Evolutionary conservation across 768 basidiomycete genomes (phyloP).

Genomic region (Pulveroboletus sp.): DNA sequence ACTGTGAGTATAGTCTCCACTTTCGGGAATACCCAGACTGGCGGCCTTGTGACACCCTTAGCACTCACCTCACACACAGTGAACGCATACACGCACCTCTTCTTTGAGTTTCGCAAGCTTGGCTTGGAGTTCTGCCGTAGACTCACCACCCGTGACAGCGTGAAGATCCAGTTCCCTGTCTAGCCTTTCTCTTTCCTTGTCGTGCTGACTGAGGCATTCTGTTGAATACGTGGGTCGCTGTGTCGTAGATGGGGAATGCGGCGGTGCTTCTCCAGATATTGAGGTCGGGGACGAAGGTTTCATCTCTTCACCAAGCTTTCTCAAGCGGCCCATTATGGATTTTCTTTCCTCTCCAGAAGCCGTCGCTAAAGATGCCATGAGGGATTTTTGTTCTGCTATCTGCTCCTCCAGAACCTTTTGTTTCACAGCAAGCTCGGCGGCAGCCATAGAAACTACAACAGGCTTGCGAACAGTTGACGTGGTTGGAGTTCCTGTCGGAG

Average conservation of each 20-base stretch:
- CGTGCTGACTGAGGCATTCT: slow-evolving; percentile 40
- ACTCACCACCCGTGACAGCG: slow-evolving; percentile 41
- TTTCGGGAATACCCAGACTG: slow-evolving; percentile 63
- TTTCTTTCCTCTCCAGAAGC: slow-evolving; percentile 73
- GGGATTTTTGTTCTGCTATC: slow-evolving; percentile 82
- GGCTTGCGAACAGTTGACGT: slow-evolving; percentile 35
- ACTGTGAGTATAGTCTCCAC: slow-evolving; percentile 32
- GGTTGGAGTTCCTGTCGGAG: slow-evolving; percentile 27
- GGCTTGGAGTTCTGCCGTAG: slow-evolving; percentile 66
- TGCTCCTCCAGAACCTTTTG: slow-evolving; percentile 75
- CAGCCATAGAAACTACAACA: slow-evolving; percentile 30
- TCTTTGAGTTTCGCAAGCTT: slow-evolving; percentile 73
- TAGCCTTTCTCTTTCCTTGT: slow-evolving; percentile 60
- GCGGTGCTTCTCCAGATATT: slow-evolving; percentile 26
- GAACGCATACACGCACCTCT: slow-evolving; percentile 48
- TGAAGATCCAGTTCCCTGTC: slow-evolving; percentile 81
- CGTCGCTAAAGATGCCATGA: slow-evolving; percentile 66
- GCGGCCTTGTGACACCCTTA: slow-evolving; percentile 50
- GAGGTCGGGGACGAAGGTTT: slow-evolving; percentile 34
- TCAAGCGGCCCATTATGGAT: slow-evolving; percentile 66
- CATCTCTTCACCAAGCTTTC: slow-evolving; percentile 79
- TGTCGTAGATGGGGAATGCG: slow-evolving; percentile 24
- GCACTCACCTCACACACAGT: not conserved
- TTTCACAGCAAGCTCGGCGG: slow-evolving; percentile 61
- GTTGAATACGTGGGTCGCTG: slow-evolving; percentile 22